These are phyloP conservation scores for Fusarium subglutinans DNA, from an alignment of 2,329 filamentous ascomycete genomes.

Conservation along the genomic window DNA sequence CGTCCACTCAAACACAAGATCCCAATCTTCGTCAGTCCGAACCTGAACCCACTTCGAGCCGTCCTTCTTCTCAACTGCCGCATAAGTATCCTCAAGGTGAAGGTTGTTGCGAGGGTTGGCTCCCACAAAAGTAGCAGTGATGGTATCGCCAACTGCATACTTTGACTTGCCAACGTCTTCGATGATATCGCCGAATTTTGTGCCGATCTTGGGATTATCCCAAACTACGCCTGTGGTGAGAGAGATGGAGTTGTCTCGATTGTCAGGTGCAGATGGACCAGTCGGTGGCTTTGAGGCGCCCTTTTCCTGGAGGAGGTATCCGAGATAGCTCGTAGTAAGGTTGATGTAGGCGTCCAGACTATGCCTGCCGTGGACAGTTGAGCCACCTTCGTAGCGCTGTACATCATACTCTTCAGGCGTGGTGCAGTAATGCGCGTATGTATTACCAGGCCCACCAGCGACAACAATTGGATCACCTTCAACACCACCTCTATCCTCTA, in stretches of 20 bases:
- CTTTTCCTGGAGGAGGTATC: background rate
- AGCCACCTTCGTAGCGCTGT: slow-evolving; percentile 3
- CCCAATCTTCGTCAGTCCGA: slow-evolving; percentile 4
- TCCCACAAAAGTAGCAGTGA: background rate
- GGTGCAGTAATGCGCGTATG: slow-evolving; percentile 2
- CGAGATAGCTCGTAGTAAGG: background rate
- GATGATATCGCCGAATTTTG: background rate
- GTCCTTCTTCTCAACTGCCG: background rate
- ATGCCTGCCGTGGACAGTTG: background rate
- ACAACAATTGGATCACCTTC: background rate
- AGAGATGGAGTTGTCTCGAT: background rate
- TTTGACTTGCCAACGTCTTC: background rate
- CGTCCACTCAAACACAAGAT: slow-evolving; percentile 6
- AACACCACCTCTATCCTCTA: background rate
- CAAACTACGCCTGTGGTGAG: slow-evolving; percentile 1
- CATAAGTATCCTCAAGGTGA: background rate
- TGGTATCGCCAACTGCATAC: background rate
- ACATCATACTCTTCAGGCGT: slow-evolving; percentile 9
- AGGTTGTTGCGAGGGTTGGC: slow-evolving; percentile 2
- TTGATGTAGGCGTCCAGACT: slow-evolving; percentile 9
- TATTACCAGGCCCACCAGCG: slow-evolving; percentile 1
- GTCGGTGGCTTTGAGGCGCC: background rate
- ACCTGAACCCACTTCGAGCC: background rate
- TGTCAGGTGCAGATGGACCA: background rate
- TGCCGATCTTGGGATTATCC: background rate